Conservation (phyloP, 176 grass and related monocot genomes). For the Stipa capillata region DNA sequence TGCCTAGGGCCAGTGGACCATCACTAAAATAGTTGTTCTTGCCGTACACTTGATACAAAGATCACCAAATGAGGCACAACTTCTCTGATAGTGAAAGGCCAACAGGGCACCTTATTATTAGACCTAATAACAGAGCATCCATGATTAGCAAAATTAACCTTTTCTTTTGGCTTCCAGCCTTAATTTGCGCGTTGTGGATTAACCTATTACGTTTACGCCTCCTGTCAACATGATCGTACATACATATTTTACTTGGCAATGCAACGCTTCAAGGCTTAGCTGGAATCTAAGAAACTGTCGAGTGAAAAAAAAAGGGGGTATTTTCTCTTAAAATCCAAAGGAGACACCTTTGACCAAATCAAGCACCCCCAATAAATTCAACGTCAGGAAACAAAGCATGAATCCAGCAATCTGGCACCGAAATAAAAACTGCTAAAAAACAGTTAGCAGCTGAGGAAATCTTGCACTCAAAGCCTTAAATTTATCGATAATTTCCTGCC, state of each 20-base stretch:
- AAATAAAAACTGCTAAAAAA: background rate
- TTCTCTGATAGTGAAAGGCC: conserved; percentile 16
- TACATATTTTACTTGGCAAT: background rate
- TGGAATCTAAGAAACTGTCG: background rate
- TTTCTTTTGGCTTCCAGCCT: background rate
- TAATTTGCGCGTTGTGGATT: background rate
- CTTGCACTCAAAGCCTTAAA: background rate
- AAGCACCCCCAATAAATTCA: background rate
- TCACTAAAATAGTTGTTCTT: conserved; percentile 1
- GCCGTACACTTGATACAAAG: conserved; percentile 8
- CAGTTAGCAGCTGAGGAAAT: background rate
- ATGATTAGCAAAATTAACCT: conserved; percentile 1
- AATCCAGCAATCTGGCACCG: background rate
- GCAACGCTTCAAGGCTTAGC: background rate
- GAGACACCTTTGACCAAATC: background rate
- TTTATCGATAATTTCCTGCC: background rate
- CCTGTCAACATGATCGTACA: background rate
- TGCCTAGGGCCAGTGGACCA: background rate
- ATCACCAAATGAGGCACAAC: conserved; percentile 5
- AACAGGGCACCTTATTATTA: background rate
- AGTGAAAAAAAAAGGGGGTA: background rate
- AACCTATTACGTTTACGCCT: background rate
- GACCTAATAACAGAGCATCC: background rate
- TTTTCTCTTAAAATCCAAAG: background rate
- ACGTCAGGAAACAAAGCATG: background rate